phyloP scores from a whole-genome alignment of 371 early-diverging fungal species.

The Saksenaea vasiformis region DNA sequence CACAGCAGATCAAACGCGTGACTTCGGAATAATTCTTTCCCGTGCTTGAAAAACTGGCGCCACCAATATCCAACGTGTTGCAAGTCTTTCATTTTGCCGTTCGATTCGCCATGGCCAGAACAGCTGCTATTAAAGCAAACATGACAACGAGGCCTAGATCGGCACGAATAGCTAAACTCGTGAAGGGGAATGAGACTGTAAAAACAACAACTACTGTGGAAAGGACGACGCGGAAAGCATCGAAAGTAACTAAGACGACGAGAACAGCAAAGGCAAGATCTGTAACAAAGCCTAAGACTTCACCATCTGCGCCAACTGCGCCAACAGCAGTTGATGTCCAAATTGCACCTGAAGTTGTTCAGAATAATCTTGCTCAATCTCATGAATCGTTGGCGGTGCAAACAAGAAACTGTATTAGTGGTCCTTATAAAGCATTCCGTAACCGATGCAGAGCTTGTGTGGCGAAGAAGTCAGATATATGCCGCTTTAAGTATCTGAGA shows the following conservation, averaged over 20 bases:
- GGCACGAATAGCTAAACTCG: too few species aligned
- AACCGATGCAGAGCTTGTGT: constrained; percentile 12
- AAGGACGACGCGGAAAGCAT: not conserved
- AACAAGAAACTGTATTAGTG: not conserved
- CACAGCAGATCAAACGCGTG: too few species aligned
- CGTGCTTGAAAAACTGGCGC: too few species aligned
- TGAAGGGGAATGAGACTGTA: not conserved
- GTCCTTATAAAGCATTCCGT: not conserved
- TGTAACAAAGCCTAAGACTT: not conserved
- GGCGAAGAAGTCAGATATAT: constrained; percentile 12
- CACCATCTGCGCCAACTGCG: not conserved
- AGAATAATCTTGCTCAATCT: not conserved
- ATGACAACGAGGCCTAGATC: too few species aligned
- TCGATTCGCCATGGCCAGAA: too few species aligned
- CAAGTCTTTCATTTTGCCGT: too few species aligned
- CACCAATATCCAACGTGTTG: too few species aligned
- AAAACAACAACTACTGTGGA: not conserved
- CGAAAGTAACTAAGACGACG: not conserved
- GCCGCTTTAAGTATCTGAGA: constrained; percentile 18
- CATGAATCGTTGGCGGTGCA: not conserved
- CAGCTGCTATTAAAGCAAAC: too few species aligned
- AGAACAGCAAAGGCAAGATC: not conserved
- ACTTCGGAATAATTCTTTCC: too few species aligned
- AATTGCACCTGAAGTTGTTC: not conserved
- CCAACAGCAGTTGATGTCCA: not conserved